Evolutionary conservation across 2,329 filamentous ascomycete species (phyloP), one percentile per base, ranked within the genome.

Genomic region (Exophiala spinifera): DNA sequence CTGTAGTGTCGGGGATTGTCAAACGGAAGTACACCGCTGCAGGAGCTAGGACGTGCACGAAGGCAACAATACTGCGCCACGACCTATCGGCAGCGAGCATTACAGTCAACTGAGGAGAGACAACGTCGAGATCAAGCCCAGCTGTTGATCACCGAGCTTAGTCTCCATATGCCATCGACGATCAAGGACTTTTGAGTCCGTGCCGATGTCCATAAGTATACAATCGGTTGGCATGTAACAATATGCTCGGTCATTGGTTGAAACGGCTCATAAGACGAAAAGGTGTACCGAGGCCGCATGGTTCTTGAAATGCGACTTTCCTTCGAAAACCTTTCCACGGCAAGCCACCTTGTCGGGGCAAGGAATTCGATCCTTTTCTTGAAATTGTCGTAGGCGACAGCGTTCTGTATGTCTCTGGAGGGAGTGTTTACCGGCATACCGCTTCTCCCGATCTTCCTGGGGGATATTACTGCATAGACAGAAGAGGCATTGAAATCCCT

Each of bases 81-180:
- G 23, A 5, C 23, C 8, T 25, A 25, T 25, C 8, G 8, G 23
- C 8, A 25, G 23, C 23, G 23, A 25, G 23, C 23, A 25, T 25
- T 25, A 25, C 8, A 25, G 23, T 25, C 8, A 25, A 25, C 23
- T 25, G 8, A 25, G 23, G 8, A 25, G 23, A 25, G 23, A 25
- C 56, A 66, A 66, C 7, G 63, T 58, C n/a, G 23, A 31, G 11
- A 31, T 3, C 28, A 31, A 31, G 28, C 28, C 28, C 11, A 31
- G 28, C 28, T 10, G 11, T 31, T 5, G 28, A 31, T 10, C 11
- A 10, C 28, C 7, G 28, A 10, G 28, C 11, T 31, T 31, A 31
- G 28, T 31, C 28, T 31, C 28, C 8, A 10, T 31, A 31, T 10
- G 28, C 28, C 28, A 31, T 31, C 4, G 28, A 31, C 10, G 28